phyloP scores from a whole-genome alignment of 768 basidiomycete species.

The Trametopsis cervina region DNA sequence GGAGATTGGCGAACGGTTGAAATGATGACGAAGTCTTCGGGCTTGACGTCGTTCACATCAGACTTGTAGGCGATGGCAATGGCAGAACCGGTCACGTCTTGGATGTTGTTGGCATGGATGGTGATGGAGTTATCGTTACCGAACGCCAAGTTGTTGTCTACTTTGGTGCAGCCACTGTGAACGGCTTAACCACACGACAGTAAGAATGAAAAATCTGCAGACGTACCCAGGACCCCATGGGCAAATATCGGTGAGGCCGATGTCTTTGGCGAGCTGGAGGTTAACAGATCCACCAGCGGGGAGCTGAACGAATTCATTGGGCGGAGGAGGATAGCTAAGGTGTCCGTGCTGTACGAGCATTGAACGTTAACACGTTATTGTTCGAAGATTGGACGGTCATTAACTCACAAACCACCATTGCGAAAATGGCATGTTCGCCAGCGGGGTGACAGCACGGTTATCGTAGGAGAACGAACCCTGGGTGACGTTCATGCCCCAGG shows the following conservation, averaged over 20 bases:
- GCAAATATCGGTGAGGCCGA: slow-evolving; percentile 57
- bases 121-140: slow-evolving; percentile 34
- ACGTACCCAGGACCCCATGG: slow-evolving; percentile 52
- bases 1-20: slow-evolving; percentile 63
- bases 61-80: slow-evolving; percentile 64
- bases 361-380: too few relatives aligned
- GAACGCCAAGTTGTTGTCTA: slow-evolving; percentile 35
- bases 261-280: slow-evolving; percentile 44
- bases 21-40: slow-evolving; percentile 60
- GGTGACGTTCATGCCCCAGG: slow-evolving; percentile 70
- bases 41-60: slow-evolving; percentile 42
- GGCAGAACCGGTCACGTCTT: slow-evolving; percentile 29
- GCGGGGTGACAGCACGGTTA: slow-evolving; percentile 50
- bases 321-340: slow-evolving; percentile 25
- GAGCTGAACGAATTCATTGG: slow-evolving; percentile 31
- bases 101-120: slow-evolving; percentile 48
- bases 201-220: background rate
- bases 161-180: slow-evolving; percentile 18
- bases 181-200: background rate
- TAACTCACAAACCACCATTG: slow-evolving; percentile 46
- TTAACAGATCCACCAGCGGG: slow-evolving; percentile 51
- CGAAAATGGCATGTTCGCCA: slow-evolving; percentile 30
- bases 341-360: slow-evolving; percentile 26
- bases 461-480: slow-evolving; percentile 46
- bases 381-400: background rate